Conservation (phyloP, 2,329 filamentous ascomycete species). For the Calonectria pteridis region DNA sequence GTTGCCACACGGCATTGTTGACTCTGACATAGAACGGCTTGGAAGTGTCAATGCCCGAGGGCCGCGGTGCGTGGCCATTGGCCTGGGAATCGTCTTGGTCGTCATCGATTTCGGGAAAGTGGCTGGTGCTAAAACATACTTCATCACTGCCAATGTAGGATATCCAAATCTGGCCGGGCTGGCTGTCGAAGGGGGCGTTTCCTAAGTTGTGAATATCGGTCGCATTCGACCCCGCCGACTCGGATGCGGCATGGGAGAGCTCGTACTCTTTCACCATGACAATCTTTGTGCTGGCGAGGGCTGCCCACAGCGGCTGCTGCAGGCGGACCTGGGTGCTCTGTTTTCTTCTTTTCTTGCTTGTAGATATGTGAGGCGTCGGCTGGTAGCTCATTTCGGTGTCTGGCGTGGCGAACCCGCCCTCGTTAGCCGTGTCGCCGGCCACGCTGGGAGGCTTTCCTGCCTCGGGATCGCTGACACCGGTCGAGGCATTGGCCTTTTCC, state of each 20-base stretch:
- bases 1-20: slow-evolving; percentile 85
- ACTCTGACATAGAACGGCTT: slow-evolving; percentile 85
- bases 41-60: slow-evolving; percentile 70
- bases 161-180: slow-evolving; percentile 83
- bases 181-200: slow-evolving; percentile 78
- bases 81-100: slow-evolving; percentile 48
- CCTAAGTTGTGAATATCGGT: slow-evolving; percentile 83
- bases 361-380: slow-evolving; percentile 60
- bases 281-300: slow-evolving; percentile 94
- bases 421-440: slow-evolving; percentile 44
- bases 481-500: slow-evolving; percentile 66
- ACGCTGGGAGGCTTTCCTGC: slow-evolving; percentile 64
- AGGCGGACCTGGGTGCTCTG: slow-evolving; percentile 92
- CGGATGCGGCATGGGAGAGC: slow-evolving; percentile 80
- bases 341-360: slow-evolving; percentile 86
- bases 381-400: slow-evolving; percentile 61
- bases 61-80: slow-evolving; percentile 50
- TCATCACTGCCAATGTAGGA: slow-evolving; percentile 83
- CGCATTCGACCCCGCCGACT: slow-evolving; percentile 79
- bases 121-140: slow-evolving; percentile 80
- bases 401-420: slow-evolving; percentile 62
- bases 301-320: slow-evolving; percentile 93
- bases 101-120: slow-evolving; percentile 65
- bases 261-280: slow-evolving; percentile 94
- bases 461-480: slow-evolving; percentile 71